Percentiles rank a stretch among this genome's conserved stretches.
Evolutionary conservation across 495 filamentous ascomycete genomes (phyloP).

Genomic region (Trichodelitschia bisporula): DNA sequence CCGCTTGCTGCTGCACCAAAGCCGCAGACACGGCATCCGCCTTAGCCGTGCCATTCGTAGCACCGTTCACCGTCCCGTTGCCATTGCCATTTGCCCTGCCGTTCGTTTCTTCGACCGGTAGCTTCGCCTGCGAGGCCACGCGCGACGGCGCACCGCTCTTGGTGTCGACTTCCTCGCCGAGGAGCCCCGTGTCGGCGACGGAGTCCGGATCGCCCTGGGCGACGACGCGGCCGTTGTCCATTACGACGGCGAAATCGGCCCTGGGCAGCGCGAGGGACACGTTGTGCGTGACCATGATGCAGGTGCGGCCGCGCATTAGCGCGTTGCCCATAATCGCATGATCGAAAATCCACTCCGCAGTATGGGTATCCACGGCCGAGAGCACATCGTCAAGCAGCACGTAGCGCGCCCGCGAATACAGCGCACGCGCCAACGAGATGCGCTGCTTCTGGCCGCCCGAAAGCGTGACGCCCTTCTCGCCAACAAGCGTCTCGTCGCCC

Average conservation of each 20-base stretch:
- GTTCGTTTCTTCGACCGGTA: constrained; percentile 10
- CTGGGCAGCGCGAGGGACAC: constrained; percentile 57
- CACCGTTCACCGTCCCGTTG: constrained; percentile 13
- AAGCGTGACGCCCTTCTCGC: constrained; percentile 90
- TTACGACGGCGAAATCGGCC: constrained; percentile 53
- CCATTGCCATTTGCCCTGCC: not conserved
- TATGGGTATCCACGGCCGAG: constrained; percentile 96
- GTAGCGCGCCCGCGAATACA: constrained; percentile 82
- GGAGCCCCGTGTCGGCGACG: constrained; percentile 56
- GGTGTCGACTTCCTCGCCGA: constrained; percentile 61
- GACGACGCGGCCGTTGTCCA: constrained; percentile 65
- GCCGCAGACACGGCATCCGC: constrained; percentile 14
- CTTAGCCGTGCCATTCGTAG: constrained; percentile 13
- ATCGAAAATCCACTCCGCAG: constrained; percentile 93
- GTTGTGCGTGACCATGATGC: constrained; percentile 95
- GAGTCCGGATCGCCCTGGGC: constrained; percentile 53
- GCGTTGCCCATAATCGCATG: constrained; percentile 78
- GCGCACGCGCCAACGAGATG: constrained; percentile 77
- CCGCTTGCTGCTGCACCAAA: constrained; percentile 16
- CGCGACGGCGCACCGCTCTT: constrained; percentile 54
- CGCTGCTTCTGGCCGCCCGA: constrained; percentile 97
- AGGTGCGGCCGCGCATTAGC: constrained; percentile 70
- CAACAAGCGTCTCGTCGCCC: constrained; percentile 83
- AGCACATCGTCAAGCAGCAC: constrained; percentile 86
- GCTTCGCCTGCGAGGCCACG: constrained; percentile 38